Evolutionary conservation across 768 basidiomycete genomes (phyloP).

Genomic region (Podaxis sp.): DNA sequence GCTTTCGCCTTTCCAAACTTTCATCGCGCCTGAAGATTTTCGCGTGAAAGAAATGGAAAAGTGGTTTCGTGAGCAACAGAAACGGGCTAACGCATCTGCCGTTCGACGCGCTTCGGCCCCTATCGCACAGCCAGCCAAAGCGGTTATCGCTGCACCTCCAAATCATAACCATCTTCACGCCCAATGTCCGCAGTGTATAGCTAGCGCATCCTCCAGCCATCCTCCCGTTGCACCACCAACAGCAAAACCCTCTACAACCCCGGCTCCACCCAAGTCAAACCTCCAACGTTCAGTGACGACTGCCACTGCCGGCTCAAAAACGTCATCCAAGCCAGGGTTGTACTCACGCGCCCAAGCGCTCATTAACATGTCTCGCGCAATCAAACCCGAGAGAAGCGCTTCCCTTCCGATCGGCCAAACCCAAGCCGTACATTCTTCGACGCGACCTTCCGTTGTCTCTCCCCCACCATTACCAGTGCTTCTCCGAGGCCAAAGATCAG

Average conservation of each 20-base stretch:
- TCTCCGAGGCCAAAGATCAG: conserved; percentile 34
- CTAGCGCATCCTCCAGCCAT: background rate
- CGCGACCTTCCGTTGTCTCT: conserved; percentile 30
- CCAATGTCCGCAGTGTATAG: conserved; percentile 7
- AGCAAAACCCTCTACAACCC: background rate
- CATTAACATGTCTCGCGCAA: conserved; percentile 21
- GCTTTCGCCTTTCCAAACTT: conserved; percentile 55
- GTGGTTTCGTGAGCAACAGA: conserved; percentile 64
- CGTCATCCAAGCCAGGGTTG: conserved; percentile 18
- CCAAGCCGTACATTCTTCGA: conserved; percentile 16
- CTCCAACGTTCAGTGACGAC: conserved; percentile 25
- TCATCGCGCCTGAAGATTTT: conserved; percentile 71
- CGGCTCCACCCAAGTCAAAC: background rate
- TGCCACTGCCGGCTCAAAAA: conserved; percentile 22
- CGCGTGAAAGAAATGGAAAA: conserved; percentile 78
- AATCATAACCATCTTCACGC: background rate
- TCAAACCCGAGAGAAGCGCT: conserved; percentile 24
- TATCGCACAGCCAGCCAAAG: conserved; percentile 15
- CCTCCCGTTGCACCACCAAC: conserved; percentile 1
- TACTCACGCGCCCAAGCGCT: conserved; percentile 21
- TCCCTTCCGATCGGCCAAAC: conserved; percentile 20
- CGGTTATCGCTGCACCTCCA: background rate
- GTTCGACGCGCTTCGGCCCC: conserved; percentile 26
- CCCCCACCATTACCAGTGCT: conserved; percentile 43
- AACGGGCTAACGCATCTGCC: conserved; percentile 32